Base-by-base conservation (phyloP, 495 filamentous ascomycete genomes). In the Astrothelium macrocarpum region DNA sequence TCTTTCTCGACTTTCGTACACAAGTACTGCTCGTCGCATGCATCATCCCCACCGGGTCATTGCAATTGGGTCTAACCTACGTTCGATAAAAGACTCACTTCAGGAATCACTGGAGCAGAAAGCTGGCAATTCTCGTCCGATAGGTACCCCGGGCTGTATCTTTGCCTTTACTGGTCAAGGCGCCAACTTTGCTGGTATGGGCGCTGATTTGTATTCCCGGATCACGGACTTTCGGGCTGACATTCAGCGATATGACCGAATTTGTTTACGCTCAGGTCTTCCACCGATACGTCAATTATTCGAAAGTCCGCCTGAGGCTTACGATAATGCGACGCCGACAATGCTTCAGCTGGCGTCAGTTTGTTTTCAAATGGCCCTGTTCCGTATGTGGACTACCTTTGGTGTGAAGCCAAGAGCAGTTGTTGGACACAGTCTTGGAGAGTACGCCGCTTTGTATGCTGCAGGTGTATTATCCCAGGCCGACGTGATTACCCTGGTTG, bases 151-250 rank as follows among this genome's bases (percentile, higher is more conserved):
- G 11, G 18, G 12, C 34, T 61, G n/a, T 34, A 45, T 78, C 0
- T 87, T 90, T 66, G 76, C 69, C 53, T 79, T 78, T 65, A 79
- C 77, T 14, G 77, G 77, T 11, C 74, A 79, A 63, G 77, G 77
- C 10, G 60, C 69, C 23, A 68, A 73, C 39, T 73, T 76, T 42
- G 26, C 64, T 18, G 73, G 68, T 1, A 72, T 77, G 68, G 74
- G 71, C 18, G 66, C 66, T 43, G 53, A 71, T 34, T 64, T 79
- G 1, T 75, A 70, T 49, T 53, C 66, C 16, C 65, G 43, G 16
- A 71, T 59, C 10, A 32, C 69, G 1, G 39, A 32, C 18, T 78
- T 78, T 66, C 68, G 71, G 10, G 26, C 46, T 4, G 62, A 69
- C 20, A 68, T 79, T 12, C 46, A 65, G 4, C 62, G 60, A 11